Conservation (phyloP, 192 early-diverging fungal species). For the Dissophora globulifera region DNA sequence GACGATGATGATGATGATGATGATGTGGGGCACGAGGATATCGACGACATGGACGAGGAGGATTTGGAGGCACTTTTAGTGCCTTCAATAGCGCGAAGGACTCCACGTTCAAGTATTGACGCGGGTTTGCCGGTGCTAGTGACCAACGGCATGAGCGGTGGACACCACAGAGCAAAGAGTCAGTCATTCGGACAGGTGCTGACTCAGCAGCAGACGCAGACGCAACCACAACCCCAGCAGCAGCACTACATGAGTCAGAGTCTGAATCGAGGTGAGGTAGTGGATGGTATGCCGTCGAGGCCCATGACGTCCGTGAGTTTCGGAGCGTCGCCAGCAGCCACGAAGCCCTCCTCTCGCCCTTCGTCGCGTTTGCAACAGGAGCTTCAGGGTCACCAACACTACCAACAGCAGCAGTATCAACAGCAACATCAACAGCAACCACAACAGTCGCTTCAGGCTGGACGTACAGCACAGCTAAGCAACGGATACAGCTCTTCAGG, state of each 20-base stretch:
- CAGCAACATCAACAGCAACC: not conserved
- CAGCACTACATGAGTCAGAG: no score
- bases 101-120: constrained; percentile 34
- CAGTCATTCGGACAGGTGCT: constrained; percentile 24
- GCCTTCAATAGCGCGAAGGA: constrained; percentile 14
- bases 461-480: constrained; percentile 2
- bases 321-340: not conserved
- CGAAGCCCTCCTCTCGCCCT: no score
- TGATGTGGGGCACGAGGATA: constrained; percentile 1
- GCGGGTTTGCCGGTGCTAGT: constrained; percentile 4
- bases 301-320: constrained; percentile 3
- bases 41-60: constrained; percentile 26
- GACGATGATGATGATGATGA: constrained; percentile 7
- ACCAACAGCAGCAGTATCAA: not conserved
- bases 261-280: no score
- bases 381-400: not conserved
- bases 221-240: not conserved
- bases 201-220: constrained; percentile 13
- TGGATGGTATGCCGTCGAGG: no score
- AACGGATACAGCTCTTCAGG: constrained; percentile 40
- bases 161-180: constrained; percentile 11
- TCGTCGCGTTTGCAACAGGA: no score
- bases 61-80: constrained; percentile 36
- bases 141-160: not conserved
- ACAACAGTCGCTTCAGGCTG: not conserved